Evolutionary conservation across 768 basidiomycete genomes (phyloP).

Genomic region (Baorangia bicolor): DNA sequence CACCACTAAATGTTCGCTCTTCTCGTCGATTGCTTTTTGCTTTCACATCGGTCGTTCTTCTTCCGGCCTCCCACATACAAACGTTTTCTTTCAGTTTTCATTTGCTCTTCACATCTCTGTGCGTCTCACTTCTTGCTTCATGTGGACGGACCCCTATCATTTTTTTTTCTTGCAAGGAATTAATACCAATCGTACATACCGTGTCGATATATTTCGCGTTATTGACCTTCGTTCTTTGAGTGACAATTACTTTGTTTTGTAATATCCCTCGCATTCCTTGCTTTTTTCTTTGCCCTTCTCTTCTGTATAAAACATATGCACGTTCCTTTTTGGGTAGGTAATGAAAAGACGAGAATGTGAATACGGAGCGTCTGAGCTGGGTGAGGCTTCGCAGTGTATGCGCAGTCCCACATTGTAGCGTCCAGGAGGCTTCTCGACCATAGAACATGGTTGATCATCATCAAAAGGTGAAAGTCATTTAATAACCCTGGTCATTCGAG

Average conservation of each 20-base stretch:
- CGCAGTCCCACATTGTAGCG: no score
- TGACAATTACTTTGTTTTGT: not conserved
- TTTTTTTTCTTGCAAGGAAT: constrained; percentile 14
- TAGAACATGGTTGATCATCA: not conserved
- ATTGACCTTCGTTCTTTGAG: not conserved
- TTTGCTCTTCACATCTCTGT: not conserved
- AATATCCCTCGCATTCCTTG: not conserved
- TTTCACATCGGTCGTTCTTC: not conserved
- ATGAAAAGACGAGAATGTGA: constrained; percentile 1
- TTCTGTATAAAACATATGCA: constrained; percentile 1
- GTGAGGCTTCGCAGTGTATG: not conserved
- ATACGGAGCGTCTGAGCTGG: not conserved
- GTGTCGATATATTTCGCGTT: constrained; percentile 3
- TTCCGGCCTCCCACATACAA: not conserved
- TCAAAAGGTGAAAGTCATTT: no score
- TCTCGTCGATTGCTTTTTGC: constrained; percentile 8
- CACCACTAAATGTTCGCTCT: constrained; percentile 5
- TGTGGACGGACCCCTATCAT: constrained; percentile 3
- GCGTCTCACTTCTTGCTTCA: constrained; percentile 1
- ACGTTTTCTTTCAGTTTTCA: constrained; percentile 1
- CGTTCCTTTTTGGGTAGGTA: constrained; percentile 4
- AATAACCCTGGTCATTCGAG: no score
- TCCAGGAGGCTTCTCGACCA: not conserved
- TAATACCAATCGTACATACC: constrained; percentile 13
- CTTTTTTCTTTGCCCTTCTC: not conserved